Percentiles rank a stretch among this genome's conserved stretches.
Evolutionary conservation across 2,329 filamentous ascomycete species (phyloP).

Genomic region (Fusarium armeniacum): DNA sequence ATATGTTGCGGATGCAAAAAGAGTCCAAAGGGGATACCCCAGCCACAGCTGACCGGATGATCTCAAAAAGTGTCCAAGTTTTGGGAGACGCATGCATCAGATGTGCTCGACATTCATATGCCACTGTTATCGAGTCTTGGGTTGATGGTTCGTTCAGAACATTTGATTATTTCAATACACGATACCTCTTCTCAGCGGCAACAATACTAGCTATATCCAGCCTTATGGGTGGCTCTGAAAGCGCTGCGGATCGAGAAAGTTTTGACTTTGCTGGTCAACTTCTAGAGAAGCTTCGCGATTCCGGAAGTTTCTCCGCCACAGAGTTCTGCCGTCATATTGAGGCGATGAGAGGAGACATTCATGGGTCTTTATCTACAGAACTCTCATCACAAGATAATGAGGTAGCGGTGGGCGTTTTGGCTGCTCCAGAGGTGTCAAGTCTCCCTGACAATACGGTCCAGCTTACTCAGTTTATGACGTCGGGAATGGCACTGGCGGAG

Average conservation of each 20-base stretch:
- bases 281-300: slow-evolving; percentile 14
- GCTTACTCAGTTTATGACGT: neutral
- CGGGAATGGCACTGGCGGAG: neutral
- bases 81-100: slow-evolving; percentile 29
- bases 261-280: slow-evolving; percentile 19
- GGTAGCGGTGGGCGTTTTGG: neutral
- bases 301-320: slow-evolving; percentile 19
- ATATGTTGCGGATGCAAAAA: neutral
- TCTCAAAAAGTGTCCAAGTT: neutral
- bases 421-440: neutral
- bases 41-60: neutral
- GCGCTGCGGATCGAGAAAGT: slow-evolving; percentile 1
- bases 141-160: slow-evolving; percentile 22
- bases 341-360: neutral
- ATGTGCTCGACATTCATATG: slow-evolving; percentile 26
- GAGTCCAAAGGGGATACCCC: neutral
- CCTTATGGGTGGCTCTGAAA: neutral
- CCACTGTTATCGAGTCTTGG: slow-evolving; percentile 15
- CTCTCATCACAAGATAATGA: neutral
- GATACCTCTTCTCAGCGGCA: slow-evolving; percentile 35
- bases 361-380: neutral
- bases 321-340: neutral
- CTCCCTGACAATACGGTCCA: neutral
- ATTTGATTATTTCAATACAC: slow-evolving; percentile 32
- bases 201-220: slow-evolving; percentile 31